phyloP scores from a whole-genome alignment of 129 eudicot genomes.

The Escallonia herrerae region DNA sequence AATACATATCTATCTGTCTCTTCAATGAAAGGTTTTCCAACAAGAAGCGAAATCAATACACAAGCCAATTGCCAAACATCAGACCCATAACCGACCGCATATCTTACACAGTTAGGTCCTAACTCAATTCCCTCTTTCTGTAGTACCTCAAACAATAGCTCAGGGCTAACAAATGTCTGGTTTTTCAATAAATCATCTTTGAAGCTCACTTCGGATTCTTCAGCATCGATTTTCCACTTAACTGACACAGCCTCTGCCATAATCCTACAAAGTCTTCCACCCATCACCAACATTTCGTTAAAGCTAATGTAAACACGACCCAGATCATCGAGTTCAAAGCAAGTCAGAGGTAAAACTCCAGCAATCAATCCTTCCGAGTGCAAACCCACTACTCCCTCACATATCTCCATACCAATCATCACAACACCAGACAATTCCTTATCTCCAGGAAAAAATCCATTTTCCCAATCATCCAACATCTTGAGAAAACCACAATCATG shows the following conservation, averaged over 20 bases:
- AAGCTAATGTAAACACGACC: constrained; percentile 50
- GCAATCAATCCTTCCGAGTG: constrained; percentile 35
- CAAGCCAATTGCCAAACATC: constrained; percentile 87
- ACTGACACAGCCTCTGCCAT: constrained; percentile 13
- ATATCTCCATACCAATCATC: constrained; percentile 48
- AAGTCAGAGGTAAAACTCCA: constrained; percentile 41
- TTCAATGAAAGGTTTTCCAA: constrained; percentile 56
- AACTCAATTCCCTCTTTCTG: constrained; percentile 33
- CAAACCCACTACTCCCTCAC: constrained; percentile 46
- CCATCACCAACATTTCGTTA: constrained; percentile 31
- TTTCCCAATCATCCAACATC: constrained; percentile 8
- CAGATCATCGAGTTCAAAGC: constrained; percentile 46
- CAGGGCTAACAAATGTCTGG: constrained; percentile 56
- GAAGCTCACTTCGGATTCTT: constrained; percentile 14
- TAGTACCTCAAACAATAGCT: constrained; percentile 42
- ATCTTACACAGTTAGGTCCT: constrained; percentile 15
- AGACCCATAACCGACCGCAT: constrained; percentile 38
- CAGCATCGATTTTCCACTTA: constrained; percentile 4
- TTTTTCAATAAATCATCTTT: constrained; percentile 13
- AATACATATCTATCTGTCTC: constrained; percentile 28
- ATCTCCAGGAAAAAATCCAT: background rate
- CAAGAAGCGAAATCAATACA: constrained; percentile 41
- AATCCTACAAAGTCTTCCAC: constrained; percentile 30
- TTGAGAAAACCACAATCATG: constrained; percentile 10
- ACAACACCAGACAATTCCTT: constrained; percentile 18